Percentiles rank a stretch among this genome's conserved stretches.
These are phyloP conservation scores for Trichoderma erinaceum DNA, from an alignment of 495 filamentous ascomycete genomes.

Conservation along the genomic window DNA sequence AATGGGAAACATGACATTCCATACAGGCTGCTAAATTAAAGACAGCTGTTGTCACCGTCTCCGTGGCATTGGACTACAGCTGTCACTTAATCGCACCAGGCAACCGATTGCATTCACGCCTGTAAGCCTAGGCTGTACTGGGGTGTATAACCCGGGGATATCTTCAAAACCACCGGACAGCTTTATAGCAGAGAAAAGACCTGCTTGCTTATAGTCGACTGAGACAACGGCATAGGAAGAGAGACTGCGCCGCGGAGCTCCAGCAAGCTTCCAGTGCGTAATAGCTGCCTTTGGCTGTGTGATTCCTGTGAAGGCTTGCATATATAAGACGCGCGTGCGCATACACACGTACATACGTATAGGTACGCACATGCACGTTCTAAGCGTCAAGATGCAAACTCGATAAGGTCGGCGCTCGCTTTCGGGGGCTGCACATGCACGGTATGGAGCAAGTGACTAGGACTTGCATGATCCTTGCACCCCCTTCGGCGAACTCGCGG, in stretches of 20 bases:
- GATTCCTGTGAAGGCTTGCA: slow-evolving; percentile 6
- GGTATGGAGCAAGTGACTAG: neutral
- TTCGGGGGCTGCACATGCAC: neutral
- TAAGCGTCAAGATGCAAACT: neutral
- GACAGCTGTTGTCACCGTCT: neutral
- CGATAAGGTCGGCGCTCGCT: slow-evolving; percentile 10
- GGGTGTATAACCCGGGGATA: neutral
- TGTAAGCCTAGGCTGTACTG: no score
- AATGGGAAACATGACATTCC: neutral
- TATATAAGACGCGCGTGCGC: neutral
- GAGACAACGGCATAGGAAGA: neutral
- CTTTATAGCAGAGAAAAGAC: neutral
- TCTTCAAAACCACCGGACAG: neutral
- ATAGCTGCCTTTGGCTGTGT: slow-evolving; percentile 1
- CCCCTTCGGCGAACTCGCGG: slow-evolving; percentile 7
- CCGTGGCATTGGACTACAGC: neutral
- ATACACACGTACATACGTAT: neutral
- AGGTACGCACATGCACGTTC: neutral
- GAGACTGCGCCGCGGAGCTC: neutral
- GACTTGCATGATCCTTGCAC: neutral
- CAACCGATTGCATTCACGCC: no score
- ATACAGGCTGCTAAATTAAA: neutral
- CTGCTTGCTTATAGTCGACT: neutral
- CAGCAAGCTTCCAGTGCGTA: neutral
- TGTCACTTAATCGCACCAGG: neutral